These are phyloP conservation scores for Platanthera zijinensis DNA, from an alignment of 106 monocot species.

Conservation along the genomic window DNA sequence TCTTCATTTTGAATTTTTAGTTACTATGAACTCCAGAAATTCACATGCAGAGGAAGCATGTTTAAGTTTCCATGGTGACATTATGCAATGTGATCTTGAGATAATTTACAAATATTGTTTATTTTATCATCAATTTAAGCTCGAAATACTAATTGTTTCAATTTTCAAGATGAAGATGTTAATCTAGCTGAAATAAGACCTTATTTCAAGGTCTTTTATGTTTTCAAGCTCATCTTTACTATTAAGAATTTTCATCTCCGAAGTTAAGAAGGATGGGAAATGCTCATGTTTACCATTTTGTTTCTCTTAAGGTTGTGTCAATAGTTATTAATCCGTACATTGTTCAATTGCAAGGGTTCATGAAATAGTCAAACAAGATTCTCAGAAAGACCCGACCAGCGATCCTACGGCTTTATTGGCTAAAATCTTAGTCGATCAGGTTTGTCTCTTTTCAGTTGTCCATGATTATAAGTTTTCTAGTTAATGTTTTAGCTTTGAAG, in stretches of 20 bases:
- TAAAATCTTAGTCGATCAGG: conserved; percentile 75
- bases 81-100: background rate
- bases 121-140: background rate
- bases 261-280: background rate
- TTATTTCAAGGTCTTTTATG: background rate
- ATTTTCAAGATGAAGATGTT: background rate
- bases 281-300: background rate
- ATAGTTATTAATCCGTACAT: background rate
- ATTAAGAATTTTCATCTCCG: too few species aligned
- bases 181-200: background rate
- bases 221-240: background rate
- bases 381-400: conserved; percentile 54
- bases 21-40: background rate
- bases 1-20: background rate
- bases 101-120: background rate
- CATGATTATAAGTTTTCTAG: background rate
- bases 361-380: conserved; percentile 58
- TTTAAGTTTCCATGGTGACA: background rate
- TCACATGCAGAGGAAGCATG: background rate
- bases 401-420: conserved; percentile 61
- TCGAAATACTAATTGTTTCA: background rate
- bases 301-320: background rate
- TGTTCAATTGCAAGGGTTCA: conserved; percentile 52
- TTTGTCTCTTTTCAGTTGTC: conserved; percentile 24
- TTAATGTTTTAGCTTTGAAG: background rate